phyloP scores from a whole-genome alignment of 768 basidiomycete species.

The Rhizopogon roseolus region DNA sequence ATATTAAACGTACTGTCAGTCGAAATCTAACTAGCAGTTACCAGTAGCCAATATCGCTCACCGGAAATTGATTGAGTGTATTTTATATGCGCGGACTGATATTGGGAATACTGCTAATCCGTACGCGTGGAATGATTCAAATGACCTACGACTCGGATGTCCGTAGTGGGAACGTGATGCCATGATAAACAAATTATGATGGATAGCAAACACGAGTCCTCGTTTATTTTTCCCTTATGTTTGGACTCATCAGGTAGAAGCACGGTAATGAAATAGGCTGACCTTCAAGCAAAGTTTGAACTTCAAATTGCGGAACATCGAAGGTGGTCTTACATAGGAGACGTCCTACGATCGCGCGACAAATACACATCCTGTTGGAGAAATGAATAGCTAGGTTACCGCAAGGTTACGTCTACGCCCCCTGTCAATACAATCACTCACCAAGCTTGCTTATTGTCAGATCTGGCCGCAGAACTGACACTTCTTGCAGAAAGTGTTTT shows the following conservation, averaged over 20 bases:
- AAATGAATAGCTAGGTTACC: background rate
- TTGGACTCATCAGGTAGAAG: background rate
- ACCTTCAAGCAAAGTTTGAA: background rate
- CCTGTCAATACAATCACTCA: too few relatives aligned
- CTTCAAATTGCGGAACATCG: background rate
- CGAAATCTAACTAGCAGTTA: background rate
- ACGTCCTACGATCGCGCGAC: background rate
- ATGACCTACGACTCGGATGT: background rate
- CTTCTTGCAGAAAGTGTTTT: too few relatives aligned
- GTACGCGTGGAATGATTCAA: background rate
- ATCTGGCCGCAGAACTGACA: too few relatives aligned
- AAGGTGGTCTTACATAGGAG: background rate
- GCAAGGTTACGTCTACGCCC: background rate
- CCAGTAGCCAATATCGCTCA: background rate
- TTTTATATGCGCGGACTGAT: background rate
- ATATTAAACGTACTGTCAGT: background rate
- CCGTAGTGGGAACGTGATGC: slow-evolving; percentile 2
- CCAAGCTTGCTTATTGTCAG: too few relatives aligned
- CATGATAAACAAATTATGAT: background rate
- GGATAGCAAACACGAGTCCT: background rate
- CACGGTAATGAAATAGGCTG: background rate
- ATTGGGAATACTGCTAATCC: background rate
- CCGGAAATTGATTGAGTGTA: background rate
- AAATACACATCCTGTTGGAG: background rate
- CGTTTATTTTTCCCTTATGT: background rate